phyloP scores from a whole-genome alignment of 805 yeast species.

The Candida koratica region DNA sequence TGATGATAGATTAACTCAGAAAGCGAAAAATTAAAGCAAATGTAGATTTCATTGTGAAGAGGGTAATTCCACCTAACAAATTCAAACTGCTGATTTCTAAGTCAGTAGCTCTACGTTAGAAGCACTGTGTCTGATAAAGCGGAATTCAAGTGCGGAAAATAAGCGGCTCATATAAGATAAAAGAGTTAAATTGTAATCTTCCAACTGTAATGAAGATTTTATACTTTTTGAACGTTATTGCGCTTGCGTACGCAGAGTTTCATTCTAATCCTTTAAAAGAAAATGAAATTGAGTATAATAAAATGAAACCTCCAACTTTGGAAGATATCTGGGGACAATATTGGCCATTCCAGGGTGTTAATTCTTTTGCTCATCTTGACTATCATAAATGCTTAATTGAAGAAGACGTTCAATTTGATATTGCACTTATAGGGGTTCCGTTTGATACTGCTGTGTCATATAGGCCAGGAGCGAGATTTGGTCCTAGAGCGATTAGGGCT shows the following conservation, averaged over 20 bases:
- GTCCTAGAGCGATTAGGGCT: slow-evolving; percentile 66
- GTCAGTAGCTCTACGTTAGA: too few species aligned
- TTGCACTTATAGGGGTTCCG: slow-evolving; percentile 75
- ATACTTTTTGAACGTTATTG: neutral
- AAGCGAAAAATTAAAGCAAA: too few species aligned
- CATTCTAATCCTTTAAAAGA: slow-evolving; percentile 10
- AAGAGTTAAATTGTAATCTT: too few species aligned
- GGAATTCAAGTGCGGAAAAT: too few species aligned
- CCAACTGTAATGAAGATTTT: neutral
- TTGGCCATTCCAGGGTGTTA: slow-evolving; percentile 69
- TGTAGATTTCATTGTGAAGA: too few species aligned
- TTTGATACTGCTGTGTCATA: slow-evolving; percentile 80
- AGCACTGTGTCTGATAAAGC: neutral
- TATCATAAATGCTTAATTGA: slow-evolving; percentile 54
- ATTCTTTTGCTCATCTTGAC: slow-evolving; percentile 72
- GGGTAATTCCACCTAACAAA: too few species aligned
- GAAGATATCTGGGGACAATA: slow-evolving; percentile 66
- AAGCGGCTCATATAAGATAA: too few species aligned
- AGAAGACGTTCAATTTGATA: slow-evolving; percentile 50
- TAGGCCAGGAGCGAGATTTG: slow-evolving; percentile 80
- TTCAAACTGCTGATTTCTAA: too few species aligned
- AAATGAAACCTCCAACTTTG: slow-evolving; percentile 34
- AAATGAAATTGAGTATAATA: slow-evolving; percentile 9
- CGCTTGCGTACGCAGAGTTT: slow-evolving; percentile 4
- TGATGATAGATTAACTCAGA: too few species aligned